A percentile compares a stretch with the other conserved stretches of the same genome.
Conservation (phyloP, 805 yeast species). For the Saccharomycopsis babjevae region DNA sequence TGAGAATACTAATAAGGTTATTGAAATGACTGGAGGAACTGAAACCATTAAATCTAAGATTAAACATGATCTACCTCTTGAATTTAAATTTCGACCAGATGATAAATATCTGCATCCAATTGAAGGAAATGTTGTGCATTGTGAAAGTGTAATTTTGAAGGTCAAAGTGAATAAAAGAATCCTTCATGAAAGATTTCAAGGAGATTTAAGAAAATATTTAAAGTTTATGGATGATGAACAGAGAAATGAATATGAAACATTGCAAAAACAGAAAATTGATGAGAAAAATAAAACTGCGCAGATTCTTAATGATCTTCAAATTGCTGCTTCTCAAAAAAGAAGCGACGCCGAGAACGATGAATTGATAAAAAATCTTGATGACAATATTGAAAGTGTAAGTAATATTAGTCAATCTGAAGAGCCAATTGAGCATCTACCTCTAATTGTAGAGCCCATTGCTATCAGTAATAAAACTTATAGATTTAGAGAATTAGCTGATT, state of each 20-base stretch:
- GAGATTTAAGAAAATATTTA: slow-evolving; percentile 12
- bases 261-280: neutral
- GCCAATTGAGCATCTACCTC: slow-evolving; percentile 20
- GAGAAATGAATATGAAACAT: neutral
- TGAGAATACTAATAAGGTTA: slow-evolving; percentile 48
- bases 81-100: slow-evolving; percentile 26
- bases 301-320: slow-evolving; percentile 11
- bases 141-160: slow-evolving; percentile 25
- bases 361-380: slow-evolving; percentile 26
- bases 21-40: slow-evolving; percentile 60
- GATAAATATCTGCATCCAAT: slow-evolving; percentile 27
- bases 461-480: slow-evolving; percentile 58
- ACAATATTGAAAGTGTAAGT: slow-evolving; percentile 48
- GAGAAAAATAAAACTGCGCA: slow-evolving; percentile 15
- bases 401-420: neutral
- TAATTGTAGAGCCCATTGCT: slow-evolving; percentile 49
- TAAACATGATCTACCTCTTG: slow-evolving; percentile 24
- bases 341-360: slow-evolving; percentile 32
- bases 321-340: slow-evolving; percentile 25
- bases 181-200: slow-evolving; percentile 12
- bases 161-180: slow-evolving; percentile 19
- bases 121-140: slow-evolving; percentile 10
- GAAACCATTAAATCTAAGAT: slow-evolving; percentile 33
- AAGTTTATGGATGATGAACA: neutral
- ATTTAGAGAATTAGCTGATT: slow-evolving; percentile 82